These are phyloP conservation scores for Murraya koenigii DNA, from an alignment of 345 rosid genomes.

Conservation along the genomic window DNA sequence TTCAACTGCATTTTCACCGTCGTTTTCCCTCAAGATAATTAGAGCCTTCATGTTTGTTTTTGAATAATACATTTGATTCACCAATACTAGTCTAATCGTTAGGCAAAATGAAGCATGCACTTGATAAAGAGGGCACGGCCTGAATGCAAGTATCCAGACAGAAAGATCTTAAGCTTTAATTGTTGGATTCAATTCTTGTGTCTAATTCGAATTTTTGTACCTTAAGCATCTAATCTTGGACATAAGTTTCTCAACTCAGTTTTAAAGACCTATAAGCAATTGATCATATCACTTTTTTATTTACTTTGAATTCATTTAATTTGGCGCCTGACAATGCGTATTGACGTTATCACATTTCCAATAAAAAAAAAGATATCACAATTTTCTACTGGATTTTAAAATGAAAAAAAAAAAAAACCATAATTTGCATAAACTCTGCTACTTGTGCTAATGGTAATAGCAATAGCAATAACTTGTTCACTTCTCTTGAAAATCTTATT, in stretches of 20 bases:
- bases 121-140: background rate
- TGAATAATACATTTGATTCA: background rate
- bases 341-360: background rate
- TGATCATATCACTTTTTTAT: background rate
- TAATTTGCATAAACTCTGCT: background rate
- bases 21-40: background rate
- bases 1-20: background rate
- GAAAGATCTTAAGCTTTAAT: background rate
- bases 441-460: background rate
- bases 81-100: background rate
- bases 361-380: background rate
- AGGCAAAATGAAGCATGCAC: background rate
- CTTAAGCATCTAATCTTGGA: background rate
- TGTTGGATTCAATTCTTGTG: background rate
- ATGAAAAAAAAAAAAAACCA: background rate
- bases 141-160: background rate
- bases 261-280: background rate
- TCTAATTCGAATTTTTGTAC: background rate
- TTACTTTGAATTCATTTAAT: background rate
- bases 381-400: background rate
- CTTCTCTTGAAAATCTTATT: background rate
- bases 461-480: background rate
- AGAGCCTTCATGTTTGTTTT: background rate
- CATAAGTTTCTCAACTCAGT: background rate
- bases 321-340: background rate